Evolutionary conservation across 140 eudicot species (phyloP), one percentile per base, ranked within the genome.

Genomic region (Senecio squalidus): DNA sequence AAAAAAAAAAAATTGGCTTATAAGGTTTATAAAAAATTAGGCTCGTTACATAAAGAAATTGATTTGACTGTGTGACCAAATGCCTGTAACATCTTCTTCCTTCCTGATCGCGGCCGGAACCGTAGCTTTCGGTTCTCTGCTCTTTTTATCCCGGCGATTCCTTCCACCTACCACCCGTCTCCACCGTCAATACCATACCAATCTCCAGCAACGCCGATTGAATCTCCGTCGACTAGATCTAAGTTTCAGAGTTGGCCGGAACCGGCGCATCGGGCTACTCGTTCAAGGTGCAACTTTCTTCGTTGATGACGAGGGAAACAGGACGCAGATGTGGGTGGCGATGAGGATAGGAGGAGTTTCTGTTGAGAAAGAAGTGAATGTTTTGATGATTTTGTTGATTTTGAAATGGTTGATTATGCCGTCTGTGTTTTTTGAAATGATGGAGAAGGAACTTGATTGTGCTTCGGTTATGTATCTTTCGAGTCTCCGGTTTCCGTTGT

Each of bases 311-410:
- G 31, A 70, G 27, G 75, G 75, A 40, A 51, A 17, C 26, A 51
- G 69, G 36, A 50, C 75, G 47, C 75, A 52, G 3, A 16, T 70
- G 68, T 70, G 62, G 75, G n/a, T 70, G 15, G 60, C 62, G 55
- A 49, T 69, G 25, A 49, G 68, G 20, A 41, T 70, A 1, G 69
- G 69, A 21, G 75, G 75, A 28, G 52, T 57, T 43, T 70, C 63
- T 13, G 58, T 61, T 25, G 69, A 70, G 75, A 70, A 70, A 23
- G 63, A 70, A 55, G 75, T 52, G 75, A n/a, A 27, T 70, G 27
- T 15, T 60, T 21, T 21, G 9, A n/a, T n/a, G n/a, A n/a, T n/a
- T n/a, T n/a, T n/a, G n/a, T n/a, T n/a, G n/a, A n/a, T n/a, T n/a
- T n/a, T 69, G 44, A 60, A 53, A 62, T 69, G 60, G 68, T n/a